Percentiles rank a stretch among this genome's conserved stretches.
Conservation (phyloP, 352 stramenopile genomes). For the Globisporangium sylvaticum region DNA sequence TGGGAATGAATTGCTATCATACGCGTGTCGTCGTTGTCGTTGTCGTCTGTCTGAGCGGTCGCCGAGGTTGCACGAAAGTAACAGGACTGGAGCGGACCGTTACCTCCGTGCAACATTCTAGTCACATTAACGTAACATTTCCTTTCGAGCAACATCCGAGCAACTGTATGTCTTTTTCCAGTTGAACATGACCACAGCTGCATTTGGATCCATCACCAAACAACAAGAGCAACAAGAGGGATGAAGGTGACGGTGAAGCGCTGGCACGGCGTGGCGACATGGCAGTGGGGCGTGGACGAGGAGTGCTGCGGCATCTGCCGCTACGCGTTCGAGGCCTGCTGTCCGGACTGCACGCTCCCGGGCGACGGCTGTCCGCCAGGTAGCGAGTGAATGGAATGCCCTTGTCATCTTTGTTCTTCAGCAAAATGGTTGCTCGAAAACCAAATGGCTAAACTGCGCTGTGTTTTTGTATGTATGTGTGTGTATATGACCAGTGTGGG, state of each 20-base stretch:
- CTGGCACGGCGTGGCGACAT: conserved; percentile 89
- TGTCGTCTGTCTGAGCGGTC: not conserved
- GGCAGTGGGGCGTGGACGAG: conserved; percentile 89
- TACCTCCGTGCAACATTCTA: not conserved
- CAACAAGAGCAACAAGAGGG: not conserved
- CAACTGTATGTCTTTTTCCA: not conserved
- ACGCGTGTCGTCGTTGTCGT: not conserved
- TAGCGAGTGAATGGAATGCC: conserved; percentile 5
- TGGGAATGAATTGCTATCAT: not conserved
- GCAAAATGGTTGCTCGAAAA: too few species aligned
- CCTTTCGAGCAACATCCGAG: not conserved
- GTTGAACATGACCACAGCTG: not conserved
- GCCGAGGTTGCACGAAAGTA: not conserved
- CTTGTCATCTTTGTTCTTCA: not conserved
- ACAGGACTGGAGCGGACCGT: not conserved
- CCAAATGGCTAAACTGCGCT: not conserved
- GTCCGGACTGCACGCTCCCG: conserved; percentile 70
- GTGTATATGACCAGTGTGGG: conserved; percentile 57
- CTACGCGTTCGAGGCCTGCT: conserved; percentile 81
- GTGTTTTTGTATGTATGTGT: not conserved
- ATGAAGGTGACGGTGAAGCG: conserved; percentile 87
- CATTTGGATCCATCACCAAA: not conserved
- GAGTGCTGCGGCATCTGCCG: conserved; percentile 89
- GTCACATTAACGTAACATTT: not conserved
- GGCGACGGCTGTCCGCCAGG: conserved; percentile 84